These are phyloP conservation scores for Madurella mycetomatis DNA, from an alignment of 2,329 filamentous ascomycete genomes.

Conservation along the genomic window DNA sequence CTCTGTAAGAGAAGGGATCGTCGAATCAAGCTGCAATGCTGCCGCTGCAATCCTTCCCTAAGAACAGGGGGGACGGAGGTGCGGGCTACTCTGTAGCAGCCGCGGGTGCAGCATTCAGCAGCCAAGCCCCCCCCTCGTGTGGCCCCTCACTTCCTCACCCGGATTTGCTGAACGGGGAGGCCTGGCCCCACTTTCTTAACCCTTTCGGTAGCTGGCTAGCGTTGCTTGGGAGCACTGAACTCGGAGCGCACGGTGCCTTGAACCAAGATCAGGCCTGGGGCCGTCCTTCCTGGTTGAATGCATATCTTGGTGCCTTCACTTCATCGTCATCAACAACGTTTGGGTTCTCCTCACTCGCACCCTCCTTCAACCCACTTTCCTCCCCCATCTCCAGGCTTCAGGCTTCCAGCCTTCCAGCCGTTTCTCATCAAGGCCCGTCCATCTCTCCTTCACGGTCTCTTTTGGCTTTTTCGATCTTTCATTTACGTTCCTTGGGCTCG, in stretches of 20 bases:
- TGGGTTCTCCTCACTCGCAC: conserved; percentile 22
- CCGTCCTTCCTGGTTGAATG: conserved; percentile 17
- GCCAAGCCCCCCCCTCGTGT: background rate
- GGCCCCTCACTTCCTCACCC: conserved; percentile 1
- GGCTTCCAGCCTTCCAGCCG: conserved; percentile 16
- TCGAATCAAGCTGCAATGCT: background rate
- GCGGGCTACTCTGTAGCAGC: no score
- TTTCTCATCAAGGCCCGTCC: conserved; percentile 15
- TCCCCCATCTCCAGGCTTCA: conserved; percentile 13
- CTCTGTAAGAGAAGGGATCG: background rate
- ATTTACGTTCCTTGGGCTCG: conserved; percentile 26
- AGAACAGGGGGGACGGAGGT: no score
- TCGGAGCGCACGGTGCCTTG: conserved; percentile 10
- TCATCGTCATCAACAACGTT: conserved; percentile 25
- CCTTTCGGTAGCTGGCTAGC: conserved; percentile 9
- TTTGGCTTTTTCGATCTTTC: conserved; percentile 26
- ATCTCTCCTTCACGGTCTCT: conserved; percentile 24
- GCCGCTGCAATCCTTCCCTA: background rate
- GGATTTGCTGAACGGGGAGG: conserved; percentile 5
- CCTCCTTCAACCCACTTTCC: conserved; percentile 19
- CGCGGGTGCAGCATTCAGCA: background rate
- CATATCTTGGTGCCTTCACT: conserved; percentile 10
- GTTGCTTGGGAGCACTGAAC: conserved; percentile 14
- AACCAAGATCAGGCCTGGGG: conserved; percentile 15
- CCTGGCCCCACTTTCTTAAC: conserved; percentile 13